Base-by-base conservation (phyloP, 345 rosid genomes). In the Corymbia maculata region DNA sequence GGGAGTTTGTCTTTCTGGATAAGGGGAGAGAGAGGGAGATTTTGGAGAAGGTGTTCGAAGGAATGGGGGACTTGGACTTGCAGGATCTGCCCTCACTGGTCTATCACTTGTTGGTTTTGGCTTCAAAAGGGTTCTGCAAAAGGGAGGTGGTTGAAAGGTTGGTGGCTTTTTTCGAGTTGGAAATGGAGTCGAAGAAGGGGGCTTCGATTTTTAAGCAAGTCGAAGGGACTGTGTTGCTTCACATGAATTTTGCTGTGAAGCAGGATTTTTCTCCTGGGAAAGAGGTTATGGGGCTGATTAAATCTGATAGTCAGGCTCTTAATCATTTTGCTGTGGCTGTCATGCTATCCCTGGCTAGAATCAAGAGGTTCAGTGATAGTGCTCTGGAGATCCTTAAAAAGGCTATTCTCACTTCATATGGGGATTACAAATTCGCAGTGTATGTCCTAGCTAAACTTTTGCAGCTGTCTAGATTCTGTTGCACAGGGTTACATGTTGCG, bases 231-330 rank as follows among this genome's bases (percentile, higher is more conserved):
- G 96, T 93, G 87, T 91, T 95, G 93, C 98, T 97, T 91, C 99
- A 95, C 90, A 88, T 96, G 61, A 96, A 96, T 93, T 96, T 96
- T 5, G 95, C 99, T 0, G 98, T 95, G 92, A 96, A 96, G 94
- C 99, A 97, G 94, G 99, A 95, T 92, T 95, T 97, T 89, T 94
- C 99, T 13, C 47, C 95, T 84, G 97, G 94, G 86, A 94, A 93
- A 90, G 98, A 94, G 94, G 94, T 95, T 88, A 89, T 95, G 82
- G 92, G 93, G 85, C 90, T 97, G 28, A 91, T 97, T 85, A 97
- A 95, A 90, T 91, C 93, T 51, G 93, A 94, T 89, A 85, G 91
- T 68, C 90, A 92, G 47, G 94, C 94, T 51, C 91, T 97, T 88
- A 95, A 95, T 92, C 95, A 94, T 94, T 97, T 97, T 84, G 88